Base-by-base conservation (phyloP, 2,329 filamentous ascomycete genomes). In the Ophiosphaerella korrae region DNA sequence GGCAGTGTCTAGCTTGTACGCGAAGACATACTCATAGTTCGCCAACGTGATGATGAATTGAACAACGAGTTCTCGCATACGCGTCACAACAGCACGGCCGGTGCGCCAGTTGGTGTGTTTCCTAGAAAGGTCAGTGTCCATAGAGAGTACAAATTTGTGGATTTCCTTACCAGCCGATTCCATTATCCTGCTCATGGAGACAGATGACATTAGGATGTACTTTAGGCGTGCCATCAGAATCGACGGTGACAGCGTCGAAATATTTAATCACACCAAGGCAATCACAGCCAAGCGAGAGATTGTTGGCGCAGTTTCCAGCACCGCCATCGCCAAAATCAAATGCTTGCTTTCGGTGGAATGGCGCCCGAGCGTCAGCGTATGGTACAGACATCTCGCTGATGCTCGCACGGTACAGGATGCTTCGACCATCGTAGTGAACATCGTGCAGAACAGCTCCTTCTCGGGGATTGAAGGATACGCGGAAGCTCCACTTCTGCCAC, bases 271-370 rank as follows among this genome's bases (percentile, higher is more conserved):
- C 79, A 6, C 88, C 87, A 0, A 90, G 77, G 62, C 87, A 86
- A 63, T 89, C 87, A 52, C 86, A 89, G 13, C 87, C 86, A 2
- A 89, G 77, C 13, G 79, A 77, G 1, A 90, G 77, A 55, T 88
- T 88, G 64, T 90, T 90, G 13, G 85, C 84, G 41, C 80, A 84
- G 42, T 83, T 80, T 1, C 88, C 88, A 21, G 84, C 83, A 5
- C 87, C 87, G 8, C 82, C 84, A 51, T 90, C 86, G 7, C 88
- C 88, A 52, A 90, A 83, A 60, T 90, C 87, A 60, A 90, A 89
- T 0, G 87, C 87, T 45, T 86, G 84, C 67, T 90, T 90, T 36
- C 86, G 80, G 45, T 87, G 84, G 66, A 83, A 89, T 0, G 86
- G 87, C 0, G 79, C 74, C 1, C 87, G 80, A 7, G 70, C 84